Percentiles rank a stretch among this genome's conserved stretches.
These are phyloP conservation scores for Candida xiaguanensis DNA, from an alignment of 805 yeast genomes.

Conservation along the genomic window DNA sequence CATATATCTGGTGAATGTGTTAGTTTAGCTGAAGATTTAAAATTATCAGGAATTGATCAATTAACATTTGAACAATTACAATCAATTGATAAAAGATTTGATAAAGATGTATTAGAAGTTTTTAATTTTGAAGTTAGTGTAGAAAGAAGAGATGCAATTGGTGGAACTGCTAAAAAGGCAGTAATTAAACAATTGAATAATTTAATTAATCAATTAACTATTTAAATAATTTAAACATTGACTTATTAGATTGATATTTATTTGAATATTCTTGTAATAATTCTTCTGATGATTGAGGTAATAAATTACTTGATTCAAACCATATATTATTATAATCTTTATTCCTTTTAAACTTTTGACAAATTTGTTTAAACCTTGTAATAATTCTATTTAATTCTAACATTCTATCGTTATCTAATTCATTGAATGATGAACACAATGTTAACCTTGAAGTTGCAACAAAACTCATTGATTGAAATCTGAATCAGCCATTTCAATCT, in stretches of 20 bases:
- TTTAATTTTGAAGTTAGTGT: conserved; percentile 92
- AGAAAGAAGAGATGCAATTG: conserved; percentile 93
- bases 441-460: background rate
- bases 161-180: conserved; percentile 94
- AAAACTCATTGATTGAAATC: background rate
- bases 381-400: background rate
- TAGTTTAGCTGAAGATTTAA: conserved; percentile 76
- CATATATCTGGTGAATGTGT: conserved; percentile 99
- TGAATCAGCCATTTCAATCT: background rate
- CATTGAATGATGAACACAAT: background rate
- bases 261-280: conserved; percentile 4
- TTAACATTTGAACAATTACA: conserved; percentile 74
- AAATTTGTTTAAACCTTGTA: background rate
- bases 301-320: too few relatives aligned
- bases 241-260: background rate
- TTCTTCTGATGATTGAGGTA: conserved; percentile 5
- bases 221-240: background rate
- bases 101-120: conserved; percentile 73
- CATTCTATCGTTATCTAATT: background rate
- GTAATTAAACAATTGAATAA: conserved; percentile 66
- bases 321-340: too few relatives aligned
- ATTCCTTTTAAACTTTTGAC: background rate
- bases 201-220: conserved; percentile 16
- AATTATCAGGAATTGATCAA: conserved; percentile 81
- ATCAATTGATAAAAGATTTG: conserved; percentile 76